These are phyloP conservation scores for Ziziphus jujuba DNA, from an alignment of 306 rosid genomes.

Conservation along the genomic window DNA sequence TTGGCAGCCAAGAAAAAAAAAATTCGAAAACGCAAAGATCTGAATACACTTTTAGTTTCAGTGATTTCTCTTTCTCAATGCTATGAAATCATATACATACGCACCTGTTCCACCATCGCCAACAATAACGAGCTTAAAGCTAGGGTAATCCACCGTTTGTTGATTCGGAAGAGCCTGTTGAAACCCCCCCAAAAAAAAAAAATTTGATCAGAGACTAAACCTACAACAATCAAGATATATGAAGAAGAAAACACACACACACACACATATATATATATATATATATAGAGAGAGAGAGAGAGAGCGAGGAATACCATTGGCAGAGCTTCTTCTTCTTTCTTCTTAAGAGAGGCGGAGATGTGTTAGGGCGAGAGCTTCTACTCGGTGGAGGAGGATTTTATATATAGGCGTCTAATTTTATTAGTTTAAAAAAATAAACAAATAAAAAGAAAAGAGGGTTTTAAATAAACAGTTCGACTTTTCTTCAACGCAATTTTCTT, in stretches of 20 bases:
- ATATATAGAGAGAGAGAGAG: background rate
- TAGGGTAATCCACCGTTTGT: constrained; percentile 29
- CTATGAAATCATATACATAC: background rate
- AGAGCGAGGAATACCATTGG: constrained; percentile 14
- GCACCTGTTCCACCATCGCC: constrained; percentile 47
- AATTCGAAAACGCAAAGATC: background rate
- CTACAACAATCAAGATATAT: background rate
- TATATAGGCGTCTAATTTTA: background rate
- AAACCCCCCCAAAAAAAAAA: background rate
- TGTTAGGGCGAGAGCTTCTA: background rate
- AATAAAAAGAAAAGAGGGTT: background rate
- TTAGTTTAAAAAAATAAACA: background rate
- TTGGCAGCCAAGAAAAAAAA: background rate
- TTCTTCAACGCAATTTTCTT: background rate
- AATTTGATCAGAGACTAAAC: background rate
- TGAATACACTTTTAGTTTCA: background rate
- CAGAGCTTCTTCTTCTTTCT: background rate
- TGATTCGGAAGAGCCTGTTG: constrained; percentile 28
- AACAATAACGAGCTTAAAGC: constrained; percentile 39
- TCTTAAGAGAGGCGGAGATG: background rate
- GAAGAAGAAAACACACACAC: too few species aligned
- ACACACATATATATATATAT: too few species aligned
- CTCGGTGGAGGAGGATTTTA: background rate
- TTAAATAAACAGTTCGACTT: constrained; percentile 4
- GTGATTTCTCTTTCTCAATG: background rate